phyloP scores from a whole-genome alignment of 1,284 basidiomycete species.

The Cystobasidium slooffiae region DNA sequence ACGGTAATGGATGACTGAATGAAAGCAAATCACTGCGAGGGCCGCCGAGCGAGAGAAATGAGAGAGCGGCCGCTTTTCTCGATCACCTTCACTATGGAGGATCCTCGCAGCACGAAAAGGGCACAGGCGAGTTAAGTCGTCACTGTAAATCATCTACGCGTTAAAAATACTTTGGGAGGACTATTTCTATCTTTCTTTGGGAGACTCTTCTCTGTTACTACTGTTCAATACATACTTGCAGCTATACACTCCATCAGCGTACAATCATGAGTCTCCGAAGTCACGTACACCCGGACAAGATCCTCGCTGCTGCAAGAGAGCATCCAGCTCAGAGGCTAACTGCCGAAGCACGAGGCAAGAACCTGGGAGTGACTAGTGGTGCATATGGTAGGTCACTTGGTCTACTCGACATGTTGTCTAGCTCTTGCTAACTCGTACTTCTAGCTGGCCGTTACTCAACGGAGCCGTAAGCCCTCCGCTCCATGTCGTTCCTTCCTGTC shows the following conservation, averaged over 20 bases:
- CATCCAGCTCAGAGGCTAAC: slow-evolving; percentile 22
- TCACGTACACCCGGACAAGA: slow-evolving; percentile 28
- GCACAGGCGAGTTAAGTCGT: background rate
- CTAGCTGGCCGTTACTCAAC: slow-evolving; percentile 20
- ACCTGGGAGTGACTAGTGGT: slow-evolving; percentile 3
- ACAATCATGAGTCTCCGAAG: slow-evolving; percentile 26
- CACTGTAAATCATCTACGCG: background rate
- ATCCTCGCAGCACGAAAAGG: background rate
- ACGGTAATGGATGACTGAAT: background rate
- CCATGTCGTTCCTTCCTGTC: background rate
- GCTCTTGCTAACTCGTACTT: background rate
- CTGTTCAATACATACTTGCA: background rate
- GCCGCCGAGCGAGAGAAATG: background rate
- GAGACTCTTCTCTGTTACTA: background rate
- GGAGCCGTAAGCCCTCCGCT: slow-evolving; percentile 11
- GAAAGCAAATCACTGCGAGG: background rate
- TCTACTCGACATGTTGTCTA: background rate
- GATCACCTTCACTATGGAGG: background rate
- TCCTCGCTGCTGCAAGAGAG: slow-evolving; percentile 24
- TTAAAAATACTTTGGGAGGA: background rate
- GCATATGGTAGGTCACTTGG: slow-evolving; percentile 10
- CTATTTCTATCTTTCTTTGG: background rate
- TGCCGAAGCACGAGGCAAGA: slow-evolving; percentile 11
- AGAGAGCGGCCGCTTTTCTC: background rate
- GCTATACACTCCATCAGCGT: background rate